Percentiles rank a stretch among this genome's conserved stretches.
phyloP scores from a whole-genome alignment of 495 filamentous ascomycete genomes.

The Thermothielavioides terrestris region DNA sequence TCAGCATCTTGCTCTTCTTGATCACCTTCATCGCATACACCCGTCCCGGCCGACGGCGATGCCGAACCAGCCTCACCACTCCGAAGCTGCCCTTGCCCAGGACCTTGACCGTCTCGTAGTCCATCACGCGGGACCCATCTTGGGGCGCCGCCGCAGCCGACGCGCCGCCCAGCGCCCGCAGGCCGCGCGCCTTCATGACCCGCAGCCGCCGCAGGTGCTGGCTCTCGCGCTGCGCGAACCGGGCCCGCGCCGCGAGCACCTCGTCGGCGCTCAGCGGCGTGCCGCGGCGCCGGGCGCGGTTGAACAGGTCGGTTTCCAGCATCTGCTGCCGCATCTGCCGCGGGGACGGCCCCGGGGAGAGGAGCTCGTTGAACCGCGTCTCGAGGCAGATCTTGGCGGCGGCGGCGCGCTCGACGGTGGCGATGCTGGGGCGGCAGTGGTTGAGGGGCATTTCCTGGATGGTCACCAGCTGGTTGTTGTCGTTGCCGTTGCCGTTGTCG shows the following conservation, averaged over 20 bases:
- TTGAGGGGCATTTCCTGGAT: conserved; percentile 35
- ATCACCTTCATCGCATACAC: conserved; percentile 97
- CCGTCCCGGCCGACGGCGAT: conserved; percentile 48
- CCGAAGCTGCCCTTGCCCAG: conserved; percentile 96
- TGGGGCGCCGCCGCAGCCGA: conserved; percentile 13
- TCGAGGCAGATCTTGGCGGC: conserved; percentile 84
- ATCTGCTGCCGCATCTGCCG: conserved; percentile 58
- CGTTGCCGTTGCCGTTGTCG: conserved; percentile 14
- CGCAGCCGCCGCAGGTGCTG: conserved; percentile 68
- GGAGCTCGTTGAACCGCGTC: conserved; percentile 64
- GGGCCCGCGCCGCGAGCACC: conserved; percentile 41
- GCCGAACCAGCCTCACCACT: conserved; percentile 73
- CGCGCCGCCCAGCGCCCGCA: conserved; percentile 28
- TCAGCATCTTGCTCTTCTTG: conserved; percentile 82
- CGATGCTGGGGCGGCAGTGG: conserved; percentile 43
- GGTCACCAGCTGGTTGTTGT: conserved; percentile 29
- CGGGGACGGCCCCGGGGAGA: conserved; percentile 35
- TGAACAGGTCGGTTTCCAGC: conserved; percentile 55
- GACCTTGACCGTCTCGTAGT: conserved; percentile 74
- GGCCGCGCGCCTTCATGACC: conserved; percentile 54
- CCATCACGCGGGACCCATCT: conserved; percentile 25
- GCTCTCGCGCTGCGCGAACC: conserved; percentile 59
- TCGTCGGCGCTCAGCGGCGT: conserved; percentile 48
- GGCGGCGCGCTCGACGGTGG: conserved; percentile 67
- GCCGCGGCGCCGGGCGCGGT: conserved; percentile 16